Evolutionary conservation across 2,329 filamentous ascomycete species (phyloP).

Genomic region (Hymenoscyphus repandus): DNA sequence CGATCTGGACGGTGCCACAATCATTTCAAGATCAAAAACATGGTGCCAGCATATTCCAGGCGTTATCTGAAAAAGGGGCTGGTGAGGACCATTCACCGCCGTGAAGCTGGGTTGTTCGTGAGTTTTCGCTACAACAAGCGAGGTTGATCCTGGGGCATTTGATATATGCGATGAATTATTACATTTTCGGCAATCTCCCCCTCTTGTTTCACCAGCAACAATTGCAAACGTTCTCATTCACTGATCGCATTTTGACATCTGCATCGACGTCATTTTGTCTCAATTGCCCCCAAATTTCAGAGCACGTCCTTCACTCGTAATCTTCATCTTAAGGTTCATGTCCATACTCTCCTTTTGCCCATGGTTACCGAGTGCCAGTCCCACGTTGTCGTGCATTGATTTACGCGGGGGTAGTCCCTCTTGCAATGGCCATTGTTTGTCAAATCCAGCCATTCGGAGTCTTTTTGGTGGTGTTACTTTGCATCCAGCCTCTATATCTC

Average conservation of each 20-base stretch:
- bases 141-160: constrained; percentile 13
- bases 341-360: neutral
- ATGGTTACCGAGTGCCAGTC: constrained; percentile 2
- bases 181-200: neutral
- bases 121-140: constrained; percentile 8
- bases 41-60: neutral
- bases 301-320: constrained; percentile 2
- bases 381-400: constrained; percentile 22
- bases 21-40: neutral
- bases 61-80: neutral
- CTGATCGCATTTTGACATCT: constrained; percentile 3
- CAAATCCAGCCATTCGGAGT: constrained; percentile 9
- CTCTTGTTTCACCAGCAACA: constrained; percentile 9
- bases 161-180: constrained; percentile 8
- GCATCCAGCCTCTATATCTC: constrained; percentile 6
- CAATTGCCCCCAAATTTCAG: constrained; percentile 4
- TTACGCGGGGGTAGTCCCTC: constrained; percentile 16
- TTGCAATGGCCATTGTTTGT: neutral
- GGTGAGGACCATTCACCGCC: neutral
- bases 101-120: constrained; percentile 1
- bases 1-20: no score
- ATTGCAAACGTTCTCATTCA: constrained; percentile 9
- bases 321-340: no score
- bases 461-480: constrained; percentile 5
- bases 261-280: constrained; percentile 11